phyloP scores from a whole-genome alignment of 2,329 filamentous ascomycete species.

The Diaporthe batatas region DNA sequence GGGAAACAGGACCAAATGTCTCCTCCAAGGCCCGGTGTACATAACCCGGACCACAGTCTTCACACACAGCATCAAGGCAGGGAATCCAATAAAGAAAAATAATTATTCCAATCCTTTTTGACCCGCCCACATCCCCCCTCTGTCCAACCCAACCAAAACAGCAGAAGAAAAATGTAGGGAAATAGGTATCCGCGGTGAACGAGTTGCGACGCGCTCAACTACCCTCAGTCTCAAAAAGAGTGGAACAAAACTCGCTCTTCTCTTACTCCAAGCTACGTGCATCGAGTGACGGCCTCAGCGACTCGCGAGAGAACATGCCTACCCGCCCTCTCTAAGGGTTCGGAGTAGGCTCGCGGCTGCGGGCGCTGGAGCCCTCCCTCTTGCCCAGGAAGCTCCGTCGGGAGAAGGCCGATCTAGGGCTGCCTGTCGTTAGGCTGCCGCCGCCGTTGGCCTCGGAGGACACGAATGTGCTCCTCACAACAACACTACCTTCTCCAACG shows the following conservation, averaged over 20 bases:
- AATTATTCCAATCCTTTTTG: conserved; percentile 3
- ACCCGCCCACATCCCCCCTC: background rate
- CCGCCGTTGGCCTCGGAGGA: conserved; percentile 59
- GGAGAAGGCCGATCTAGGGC: conserved; percentile 59
- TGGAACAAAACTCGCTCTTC: background rate
- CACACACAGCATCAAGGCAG: background rate
- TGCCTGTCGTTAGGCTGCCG: conserved; percentile 55
- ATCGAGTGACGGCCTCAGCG: conserved; percentile 33
- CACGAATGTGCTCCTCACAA: conserved; percentile 80
- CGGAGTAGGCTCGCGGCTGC: conserved; percentile 61
- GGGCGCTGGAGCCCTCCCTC: conserved; percentile 47
- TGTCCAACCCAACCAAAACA: conserved; percentile 2
- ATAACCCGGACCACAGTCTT: background rate
- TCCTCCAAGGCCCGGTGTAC: background rate
- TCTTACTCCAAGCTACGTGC: conserved; percentile 19
- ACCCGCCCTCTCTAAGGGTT: conserved; percentile 41
- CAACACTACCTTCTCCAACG: conserved; percentile 79
- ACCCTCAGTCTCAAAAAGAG: background rate
- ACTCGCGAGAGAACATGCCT: conserved; percentile 40
- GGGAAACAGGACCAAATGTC: background rate
- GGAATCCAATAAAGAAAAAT: background rate
- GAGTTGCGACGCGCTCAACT: background rate
- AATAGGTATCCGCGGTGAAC: conserved; percentile 34
- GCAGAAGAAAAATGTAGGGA: conserved; percentile 29
- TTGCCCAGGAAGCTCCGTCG: conserved; percentile 69